A percentile compares a stretch with the other conserved stretches of the same genome.
Conservation (phyloP, 768 basidiomycete genomes). For the Tephrocybe rancida region DNA sequence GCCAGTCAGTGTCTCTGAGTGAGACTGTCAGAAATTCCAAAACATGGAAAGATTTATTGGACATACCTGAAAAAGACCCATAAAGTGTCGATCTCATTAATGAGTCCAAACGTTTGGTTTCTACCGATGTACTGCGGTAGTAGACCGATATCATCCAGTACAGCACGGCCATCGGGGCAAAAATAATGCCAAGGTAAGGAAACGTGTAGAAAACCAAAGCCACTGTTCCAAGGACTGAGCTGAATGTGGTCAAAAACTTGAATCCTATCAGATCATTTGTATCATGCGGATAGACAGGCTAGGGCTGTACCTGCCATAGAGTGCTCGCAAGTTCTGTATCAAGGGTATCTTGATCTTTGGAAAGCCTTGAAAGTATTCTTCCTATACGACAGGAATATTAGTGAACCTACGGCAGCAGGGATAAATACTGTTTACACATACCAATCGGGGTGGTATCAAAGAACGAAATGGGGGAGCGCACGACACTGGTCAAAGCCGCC, state of each 20-base stretch:
- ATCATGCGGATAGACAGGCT: not conserved
- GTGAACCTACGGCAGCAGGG: not conserved
- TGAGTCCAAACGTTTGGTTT: slow-evolving; percentile 66
- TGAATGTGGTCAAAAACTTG: slow-evolving; percentile 42
- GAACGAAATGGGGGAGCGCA: slow-evolving; percentile 64
- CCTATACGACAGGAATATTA: slow-evolving; percentile 33
- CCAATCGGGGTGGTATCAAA: slow-evolving; percentile 76
- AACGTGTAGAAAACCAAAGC: slow-evolving; percentile 67
- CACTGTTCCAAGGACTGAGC: slow-evolving; percentile 53
- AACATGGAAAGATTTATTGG: not conserved
- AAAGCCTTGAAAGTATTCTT: slow-evolving; percentile 55
- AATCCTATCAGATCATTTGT: not conserved
- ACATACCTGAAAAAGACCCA: slow-evolving; percentile 55
- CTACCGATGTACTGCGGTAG: slow-evolving; percentile 65
- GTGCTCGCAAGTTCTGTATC: slow-evolving; percentile 51
- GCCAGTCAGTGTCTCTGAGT: slow-evolving; percentile 60
- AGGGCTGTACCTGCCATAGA: slow-evolving; percentile 42
- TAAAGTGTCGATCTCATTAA: slow-evolving; percentile 63
- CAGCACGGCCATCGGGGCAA: slow-evolving; percentile 51
- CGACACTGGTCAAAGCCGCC: slow-evolving; percentile 52
- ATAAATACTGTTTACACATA: slow-evolving; percentile 20
- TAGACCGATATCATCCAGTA: slow-evolving; percentile 57
- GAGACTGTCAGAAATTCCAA: not conserved
- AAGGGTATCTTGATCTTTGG: slow-evolving; percentile 63
- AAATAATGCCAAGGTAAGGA: slow-evolving; percentile 67